Evolutionary conservation across 2,329 filamentous ascomycete genomes (phyloP), one percentile per base, ranked within the genome.

Genomic region (Penicillium sp.): DNA sequence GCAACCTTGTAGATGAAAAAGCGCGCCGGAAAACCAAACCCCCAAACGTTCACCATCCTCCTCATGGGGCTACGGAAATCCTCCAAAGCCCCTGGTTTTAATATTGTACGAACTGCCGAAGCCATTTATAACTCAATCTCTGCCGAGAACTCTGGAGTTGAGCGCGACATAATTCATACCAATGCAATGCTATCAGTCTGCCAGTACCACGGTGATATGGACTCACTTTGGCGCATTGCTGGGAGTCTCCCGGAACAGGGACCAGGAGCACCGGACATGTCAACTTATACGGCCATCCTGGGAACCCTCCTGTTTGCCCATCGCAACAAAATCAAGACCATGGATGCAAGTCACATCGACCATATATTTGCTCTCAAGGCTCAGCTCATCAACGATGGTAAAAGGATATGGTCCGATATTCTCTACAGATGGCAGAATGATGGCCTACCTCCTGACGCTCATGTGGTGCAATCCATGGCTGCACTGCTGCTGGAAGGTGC

Each of bases 161-260:
- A 86, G 60, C 88, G 89, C 15, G 89, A 86, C 62, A 88, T 87
- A 33, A 89, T 90, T 54, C 94, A 97, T 68, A 85, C 90, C 59
- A 99, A 99, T 70, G 90, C 92, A 9, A 85, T 92, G n/a, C 78
- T 99, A 43, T 85, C 87, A 55, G 89, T 94, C 8, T 97, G 92
- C 70, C 83, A 87, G 46, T 82, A 85, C 54, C 87, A 89, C 4
- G 72, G 80, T 12, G 88, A 97, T 68, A 81, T 96, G 72, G 91
- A 96, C 62, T 84, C 87, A 15, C 77, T 97, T 63, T 96, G 94
- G 80, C 82, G 83, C 52, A 82, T 97, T 60, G 84, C 87, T 42
- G 82, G 85, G n/a, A 85, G 86, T 29, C 81, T 93, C 54, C 88
- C 92, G 15, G 82, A 86, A 14, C 75, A 71, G 9, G 88, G 85